Evolutionary conservation across 371 early-diverging fungal genomes (phyloP), one percentile per base, ranked within the genome.

Genomic region (Haplosporangium sp.): DNA sequence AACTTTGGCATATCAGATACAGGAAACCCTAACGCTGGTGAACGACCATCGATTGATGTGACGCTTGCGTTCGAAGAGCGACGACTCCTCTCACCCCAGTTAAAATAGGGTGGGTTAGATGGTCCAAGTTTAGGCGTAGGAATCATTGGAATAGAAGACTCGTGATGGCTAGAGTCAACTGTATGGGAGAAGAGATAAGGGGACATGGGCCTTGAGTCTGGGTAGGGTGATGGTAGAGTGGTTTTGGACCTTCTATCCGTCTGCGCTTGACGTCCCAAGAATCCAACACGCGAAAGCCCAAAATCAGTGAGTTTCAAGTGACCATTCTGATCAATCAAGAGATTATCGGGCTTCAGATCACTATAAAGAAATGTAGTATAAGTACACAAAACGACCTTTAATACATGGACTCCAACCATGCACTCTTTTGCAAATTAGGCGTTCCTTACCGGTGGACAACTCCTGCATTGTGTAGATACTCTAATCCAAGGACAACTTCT

Each of bases 221-320:
- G 65, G 38, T 66, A 77, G 6, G 72, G 67, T 8, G 78, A 73
- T 3, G 83, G 62, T 42, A 69, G 48, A 4, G 67, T 55, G 38
- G 60, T 56, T 57, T 78, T 76, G 53, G 74, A 47, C 60, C 76
- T 76, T 9, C 89, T 69, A 61, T 90, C 88, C 66, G 86, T 92
- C 68, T 89, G 86, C 7, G 93, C 93, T 17, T 94, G 90, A 17
- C 95, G 90, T 20, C 94, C 94, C 34, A 95, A 86, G 67, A 96
- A 95, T 3, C 95, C 95, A 58, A 95, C 92, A 3, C 94, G 88
- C 0, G 97, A 95, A 52, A 97, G 84, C 0, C 99, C 99, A 89
- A 98, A 97, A 72, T 98, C 99, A 4, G 96, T 96, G 65, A 98
- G 84, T 75, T 97, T 97, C 45, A 97, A 79, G 76, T 98, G 97